Percentiles rank a stretch among this genome's conserved stretches.
These are phyloP conservation scores for Paramecium caudatum DNA, from an alignment of 73 alveolate genomes.

Conservation along the genomic window DNA sequence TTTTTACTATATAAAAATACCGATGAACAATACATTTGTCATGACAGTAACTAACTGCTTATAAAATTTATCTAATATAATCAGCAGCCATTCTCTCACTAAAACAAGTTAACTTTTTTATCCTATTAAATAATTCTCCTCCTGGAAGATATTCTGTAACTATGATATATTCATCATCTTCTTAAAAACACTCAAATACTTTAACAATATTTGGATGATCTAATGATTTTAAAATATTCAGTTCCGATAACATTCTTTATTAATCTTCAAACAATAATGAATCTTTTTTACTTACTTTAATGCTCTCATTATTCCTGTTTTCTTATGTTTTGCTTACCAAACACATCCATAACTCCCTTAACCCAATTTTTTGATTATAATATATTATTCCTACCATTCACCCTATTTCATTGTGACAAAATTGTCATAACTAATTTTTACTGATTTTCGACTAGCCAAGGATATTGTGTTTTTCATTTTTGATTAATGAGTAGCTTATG, in stretches of 20 bases:
- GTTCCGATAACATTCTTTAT: conserved; percentile 57
- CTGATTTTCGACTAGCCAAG: background rate
- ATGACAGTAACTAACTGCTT: conserved; percentile 87
- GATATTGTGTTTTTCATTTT: background rate
- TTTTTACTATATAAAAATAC: background rate
- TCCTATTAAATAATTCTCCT: conserved; percentile 89
- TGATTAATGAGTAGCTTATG: background rate
- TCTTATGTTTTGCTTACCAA: conserved; percentile 88
- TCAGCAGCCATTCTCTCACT: conserved; percentile 85
- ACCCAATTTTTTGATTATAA: background rate
- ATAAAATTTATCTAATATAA: conserved; percentile 80
- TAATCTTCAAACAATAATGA: conserved; percentile 45
- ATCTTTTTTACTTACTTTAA: conserved; percentile 26
- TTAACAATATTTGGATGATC: conserved; percentile 83
- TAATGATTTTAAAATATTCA: conserved; percentile 17
- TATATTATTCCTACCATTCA: background rate
- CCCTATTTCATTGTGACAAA: conserved; percentile 38
- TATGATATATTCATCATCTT: conserved; percentile 58
- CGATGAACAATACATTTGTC: conserved; percentile 78
- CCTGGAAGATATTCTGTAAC: conserved; percentile 79
- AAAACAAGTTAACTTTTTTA: conserved; percentile 73
- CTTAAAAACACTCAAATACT: conserved; percentile 78
- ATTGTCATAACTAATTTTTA: background rate
- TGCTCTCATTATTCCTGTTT: conserved; percentile 74
- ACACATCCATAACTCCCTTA: conserved; percentile 86